Evolutionary conservation across 2,329 filamentous ascomycete genomes (phyloP).

Genomic region (Xylaria polymorpha): DNA sequence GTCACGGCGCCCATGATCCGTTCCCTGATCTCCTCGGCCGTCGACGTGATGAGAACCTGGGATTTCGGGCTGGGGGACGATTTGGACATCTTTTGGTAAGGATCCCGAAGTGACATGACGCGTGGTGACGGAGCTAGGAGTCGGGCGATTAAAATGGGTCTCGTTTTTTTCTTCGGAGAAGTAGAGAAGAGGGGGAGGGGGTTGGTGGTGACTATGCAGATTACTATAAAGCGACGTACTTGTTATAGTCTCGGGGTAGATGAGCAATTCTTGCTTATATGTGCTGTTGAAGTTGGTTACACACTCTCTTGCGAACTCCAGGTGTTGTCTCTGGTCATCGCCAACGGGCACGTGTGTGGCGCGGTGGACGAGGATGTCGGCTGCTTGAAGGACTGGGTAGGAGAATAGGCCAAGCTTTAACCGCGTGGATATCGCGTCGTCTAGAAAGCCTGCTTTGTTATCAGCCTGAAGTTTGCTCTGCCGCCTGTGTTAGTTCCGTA

Average conservation of each 20-base stretch:
- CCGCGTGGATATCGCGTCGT: slow-evolving; percentile 62
- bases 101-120: slow-evolving; percentile 88
- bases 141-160: background rate
- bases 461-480: slow-evolving; percentile 79
- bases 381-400: slow-evolving; percentile 94
- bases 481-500: background rate
- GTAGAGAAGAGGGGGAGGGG: slow-evolving; percentile 2
- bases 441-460: slow-evolving; percentile 67
- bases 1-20: slow-evolving; percentile 83
- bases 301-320: slow-evolving; percentile 90
- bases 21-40: slow-evolving; percentile 67
- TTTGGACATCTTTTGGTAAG: slow-evolving; percentile 92
- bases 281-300: slow-evolving; percentile 88
- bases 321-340: slow-evolving; percentile 93
- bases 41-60: slow-evolving; percentile 85
- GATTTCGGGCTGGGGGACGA: slow-evolving; percentile 78
- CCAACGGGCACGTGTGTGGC: slow-evolving; percentile 96
- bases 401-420: slow-evolving; percentile 93
- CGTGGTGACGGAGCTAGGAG: slow-evolving; percentile 77
- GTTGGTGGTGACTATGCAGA: too few relatives aligned
- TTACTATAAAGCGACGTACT: slow-evolving; percentile 64
- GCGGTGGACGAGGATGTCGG: slow-evolving; percentile 90
- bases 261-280: slow-evolving; percentile 65
- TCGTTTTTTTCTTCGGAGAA: background rate
- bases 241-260: slow-evolving; percentile 76